A percentile compares a stretch with the other conserved stretches of the same genome.
Evolutionary conservation across 495 filamentous ascomycete species (phyloP).

Genomic region (Hypoxylon trugodes): DNA sequence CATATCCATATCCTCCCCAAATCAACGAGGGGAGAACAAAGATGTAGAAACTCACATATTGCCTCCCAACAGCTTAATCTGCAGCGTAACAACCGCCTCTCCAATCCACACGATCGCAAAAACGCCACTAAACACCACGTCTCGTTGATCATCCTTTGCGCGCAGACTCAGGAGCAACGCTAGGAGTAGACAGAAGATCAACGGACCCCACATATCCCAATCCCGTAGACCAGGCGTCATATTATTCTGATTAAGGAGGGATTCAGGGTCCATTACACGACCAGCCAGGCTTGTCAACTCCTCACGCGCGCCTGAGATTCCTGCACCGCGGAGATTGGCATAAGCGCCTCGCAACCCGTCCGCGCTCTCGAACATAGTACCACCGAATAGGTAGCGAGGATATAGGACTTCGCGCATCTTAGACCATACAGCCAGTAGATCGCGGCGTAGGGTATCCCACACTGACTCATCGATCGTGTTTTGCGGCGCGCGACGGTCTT

Average conservation of each 20-base stretch:
- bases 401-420: slow-evolving; percentile 99
- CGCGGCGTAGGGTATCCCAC: slow-evolving; percentile 92
- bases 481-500: slow-evolving; percentile 89
- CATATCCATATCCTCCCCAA: too few species aligned
- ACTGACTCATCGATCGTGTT: slow-evolving; percentile 98
- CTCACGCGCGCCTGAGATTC: slow-evolving; percentile 64
- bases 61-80: slow-evolving; percentile 96
- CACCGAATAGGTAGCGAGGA: slow-evolving; percentile 90
- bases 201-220: slow-evolving; percentile 97
- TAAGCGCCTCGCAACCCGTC: slow-evolving; percentile 62
- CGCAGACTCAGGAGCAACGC: slow-evolving; percentile 84
- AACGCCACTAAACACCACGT: slow-evolving; percentile 90
- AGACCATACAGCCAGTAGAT: slow-evolving; percentile 91
- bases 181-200: slow-evolving; percentile 90
- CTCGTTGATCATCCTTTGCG: slow-evolving; percentile 78
- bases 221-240: slow-evolving; percentile 90
- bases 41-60: slow-evolving; percentile 79
- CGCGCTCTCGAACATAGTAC: slow-evolving; percentile 72
- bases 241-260: slow-evolving; percentile 72
- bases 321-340: slow-evolving; percentile 57
- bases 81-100: slow-evolving; percentile 95
- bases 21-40: background rate
- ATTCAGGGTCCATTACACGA: slow-evolving; percentile 70
- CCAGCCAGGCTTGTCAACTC: slow-evolving; percentile 67
- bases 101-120: slow-evolving; percentile 98